Percentiles rank a stretch among this genome's conserved stretches.
These are phyloP conservation scores for Hypoxylon sp. DNA, from an alignment of 2,329 filamentous ascomycete genomes.

Conservation along the genomic window DNA sequence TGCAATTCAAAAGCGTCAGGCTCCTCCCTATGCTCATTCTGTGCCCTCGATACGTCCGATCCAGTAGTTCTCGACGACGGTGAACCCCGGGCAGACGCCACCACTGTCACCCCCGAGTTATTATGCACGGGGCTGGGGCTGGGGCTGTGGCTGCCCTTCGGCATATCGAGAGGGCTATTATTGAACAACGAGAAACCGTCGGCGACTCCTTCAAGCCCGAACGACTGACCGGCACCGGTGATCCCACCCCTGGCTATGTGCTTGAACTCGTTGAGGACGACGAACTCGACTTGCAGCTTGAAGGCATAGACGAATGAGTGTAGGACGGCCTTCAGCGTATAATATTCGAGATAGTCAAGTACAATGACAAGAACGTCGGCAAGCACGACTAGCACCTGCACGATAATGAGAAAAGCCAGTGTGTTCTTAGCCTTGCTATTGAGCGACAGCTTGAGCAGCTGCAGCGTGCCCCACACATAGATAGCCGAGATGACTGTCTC, in stretches of 20 bases:
- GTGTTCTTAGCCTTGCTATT: slow-evolving; percentile 29
- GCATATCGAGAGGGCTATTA: slow-evolving; percentile 17
- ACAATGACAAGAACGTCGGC: slow-evolving; percentile 33
- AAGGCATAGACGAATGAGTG: slow-evolving; percentile 38
- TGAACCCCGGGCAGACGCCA: slow-evolving; percentile 12
- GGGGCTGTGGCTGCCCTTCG: slow-evolving; percentile 2
- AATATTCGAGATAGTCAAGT: slow-evolving; percentile 35
- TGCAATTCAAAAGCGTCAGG: slow-evolving; percentile 38
- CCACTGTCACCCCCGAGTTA: slow-evolving; percentile 29
- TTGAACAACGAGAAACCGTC: slow-evolving; percentile 8
- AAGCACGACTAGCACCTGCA: slow-evolving; percentile 33
- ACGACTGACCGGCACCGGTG: slow-evolving; percentile 10
- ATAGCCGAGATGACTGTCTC: slow-evolving; percentile 31
- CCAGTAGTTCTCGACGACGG: slow-evolving; percentile 13
- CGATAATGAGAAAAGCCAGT: slow-evolving; percentile 30
- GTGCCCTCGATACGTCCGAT: slow-evolving; percentile 6
- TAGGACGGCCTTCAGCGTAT: slow-evolving; percentile 36
- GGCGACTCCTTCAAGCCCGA: not conserved
- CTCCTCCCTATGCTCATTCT: slow-evolving; percentile 18
- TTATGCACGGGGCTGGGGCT: slow-evolving; percentile 7
- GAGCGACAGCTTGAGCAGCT: slow-evolving; percentile 30
- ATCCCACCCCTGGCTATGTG: slow-evolving; percentile 32
- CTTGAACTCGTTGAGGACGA: slow-evolving; percentile 39
- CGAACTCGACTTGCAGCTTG: slow-evolving; percentile 38
- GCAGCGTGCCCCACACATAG: slow-evolving; percentile 35